Percentiles rank a stretch among this genome's conserved stretches.
These are phyloP conservation scores for Rhizophagus clarus DNA, from an alignment of 192 early-diverging fungal genomes.

Conservation along the genomic window DNA sequence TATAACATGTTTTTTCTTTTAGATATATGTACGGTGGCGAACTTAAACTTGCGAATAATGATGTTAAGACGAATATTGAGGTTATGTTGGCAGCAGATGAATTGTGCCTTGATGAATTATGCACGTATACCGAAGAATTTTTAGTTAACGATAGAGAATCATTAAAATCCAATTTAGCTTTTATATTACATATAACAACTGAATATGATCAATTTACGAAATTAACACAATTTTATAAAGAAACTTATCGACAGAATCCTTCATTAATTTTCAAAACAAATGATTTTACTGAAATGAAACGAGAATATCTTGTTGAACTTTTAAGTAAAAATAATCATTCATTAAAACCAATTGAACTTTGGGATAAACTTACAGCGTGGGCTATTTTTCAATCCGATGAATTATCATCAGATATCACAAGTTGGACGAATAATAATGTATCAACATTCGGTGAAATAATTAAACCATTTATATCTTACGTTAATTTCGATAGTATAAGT, in stretches of 20 bases:
- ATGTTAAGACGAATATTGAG: background rate
- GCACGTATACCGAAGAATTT: background rate
- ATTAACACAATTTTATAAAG: background rate
- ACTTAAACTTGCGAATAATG: background rate
- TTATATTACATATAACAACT: background rate
- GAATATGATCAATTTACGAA: background rate
- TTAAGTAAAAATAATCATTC: background rate
- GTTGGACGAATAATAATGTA: background rate
- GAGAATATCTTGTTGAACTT: background rate
- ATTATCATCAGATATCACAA: background rate
- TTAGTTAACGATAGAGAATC: background rate
- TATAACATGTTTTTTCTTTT: background rate
- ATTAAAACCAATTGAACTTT: background rate
- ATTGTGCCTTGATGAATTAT: background rate
- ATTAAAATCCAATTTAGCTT: background rate
- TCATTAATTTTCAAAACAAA: background rate
- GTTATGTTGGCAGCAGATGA: background rate
- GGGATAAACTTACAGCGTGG: slow-evolving; percentile 1
- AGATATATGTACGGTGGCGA: background rate
- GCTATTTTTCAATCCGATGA: background rate
- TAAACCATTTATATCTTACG: background rate
- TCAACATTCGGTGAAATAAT: background rate
- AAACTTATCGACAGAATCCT: background rate
- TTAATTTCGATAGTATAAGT: background rate
- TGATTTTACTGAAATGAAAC: background rate